Conservation (phyloP, 2,329 filamentous ascomycete species). For the Diaporthe australafricana region DNA sequence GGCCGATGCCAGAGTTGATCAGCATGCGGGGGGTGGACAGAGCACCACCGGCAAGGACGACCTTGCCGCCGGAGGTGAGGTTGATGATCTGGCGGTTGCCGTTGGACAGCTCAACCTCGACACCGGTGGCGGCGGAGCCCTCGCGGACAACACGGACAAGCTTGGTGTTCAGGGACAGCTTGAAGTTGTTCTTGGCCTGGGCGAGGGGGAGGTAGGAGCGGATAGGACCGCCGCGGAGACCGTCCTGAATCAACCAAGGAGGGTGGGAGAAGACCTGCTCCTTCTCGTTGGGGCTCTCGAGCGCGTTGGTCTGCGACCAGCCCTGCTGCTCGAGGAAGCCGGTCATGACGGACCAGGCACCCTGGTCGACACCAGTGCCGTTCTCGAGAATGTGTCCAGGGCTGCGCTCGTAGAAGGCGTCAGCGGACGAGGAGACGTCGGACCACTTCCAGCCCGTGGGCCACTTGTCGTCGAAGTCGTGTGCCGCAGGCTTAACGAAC, state of each 20-base stretch:
- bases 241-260: slow-evolving; percentile 39
- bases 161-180: slow-evolving; percentile 42
- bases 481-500: slow-evolving; percentile 47
- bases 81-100: slow-evolving; percentile 42
- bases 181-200: slow-evolving; percentile 42
- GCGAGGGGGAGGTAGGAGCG: slow-evolving; percentile 42
- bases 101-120: slow-evolving; percentile 40
- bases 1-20: slow-evolving; percentile 38
- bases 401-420: slow-evolving; percentile 44
- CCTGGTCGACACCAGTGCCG: slow-evolving; percentile 40
- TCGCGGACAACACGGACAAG: slow-evolving; percentile 41
- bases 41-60: slow-evolving; percentile 42
- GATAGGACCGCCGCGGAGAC: slow-evolving; percentile 40
- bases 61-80: slow-evolving; percentile 40
- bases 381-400: slow-evolving; percentile 43
- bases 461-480: slow-evolving; percentile 47
- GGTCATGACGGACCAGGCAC: slow-evolving; percentile 37
- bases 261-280: slow-evolving; percentile 38
- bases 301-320: slow-evolving; percentile 38
- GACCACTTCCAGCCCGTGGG: slow-evolving; percentile 46
- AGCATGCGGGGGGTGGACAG: slow-evolving; percentile 41
- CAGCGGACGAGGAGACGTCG: slow-evolving; percentile 43
- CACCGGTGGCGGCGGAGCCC: slow-evolving; percentile 40
- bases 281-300: slow-evolving; percentile 39
- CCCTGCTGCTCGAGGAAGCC: slow-evolving; percentile 37